A percentile compares a stretch with the other conserved stretches of the same genome.
phyloP scores from a whole-genome alignment of 768 basidiomycete genomes.

The Cyathus striatus region DNA sequence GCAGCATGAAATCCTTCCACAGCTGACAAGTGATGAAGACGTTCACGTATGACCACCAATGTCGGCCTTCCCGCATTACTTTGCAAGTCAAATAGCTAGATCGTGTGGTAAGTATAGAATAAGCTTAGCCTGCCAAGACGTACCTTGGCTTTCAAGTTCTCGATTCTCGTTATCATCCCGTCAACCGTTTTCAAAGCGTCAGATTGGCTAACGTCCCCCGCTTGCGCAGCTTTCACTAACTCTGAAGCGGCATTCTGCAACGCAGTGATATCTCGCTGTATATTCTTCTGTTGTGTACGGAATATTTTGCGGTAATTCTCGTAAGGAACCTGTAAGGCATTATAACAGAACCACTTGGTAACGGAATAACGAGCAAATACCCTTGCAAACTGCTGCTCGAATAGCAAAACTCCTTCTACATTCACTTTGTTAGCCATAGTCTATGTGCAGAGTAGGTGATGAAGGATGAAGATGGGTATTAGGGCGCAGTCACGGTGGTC shows the following conservation, averaged over 20 bases:
- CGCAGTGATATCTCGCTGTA: conserved; percentile 72
- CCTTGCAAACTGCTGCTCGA: conserved; percentile 80
- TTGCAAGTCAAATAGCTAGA: conserved; percentile 43
- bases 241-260: conserved; percentile 57
- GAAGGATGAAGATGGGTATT: background rate
- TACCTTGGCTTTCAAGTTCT: conserved; percentile 88
- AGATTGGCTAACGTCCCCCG: conserved; percentile 33
- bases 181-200: conserved; percentile 63
- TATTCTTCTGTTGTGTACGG: conserved; percentile 71
- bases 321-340: conserved; percentile 65
- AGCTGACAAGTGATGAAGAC: conserved; percentile 63
- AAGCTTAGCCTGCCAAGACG: conserved; percentile 6
- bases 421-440: conserved; percentile 54
- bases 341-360: background rate
- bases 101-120: background rate
- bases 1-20: conserved; percentile 53
- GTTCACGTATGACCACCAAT: conserved; percentile 68
- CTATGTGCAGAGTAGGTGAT: background rate
- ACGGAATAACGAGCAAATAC: conserved; percentile 32
- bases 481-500: no score
- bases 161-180: conserved; percentile 69
- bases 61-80: conserved; percentile 51
- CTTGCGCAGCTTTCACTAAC: conserved; percentile 41
- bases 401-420: conserved; percentile 69
- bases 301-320: conserved; percentile 90